These are phyloP conservation scores for Rhynchospora breviuscula DNA, from an alignment of 176 grass and related monocot genomes.

Conservation along the genomic window DNA sequence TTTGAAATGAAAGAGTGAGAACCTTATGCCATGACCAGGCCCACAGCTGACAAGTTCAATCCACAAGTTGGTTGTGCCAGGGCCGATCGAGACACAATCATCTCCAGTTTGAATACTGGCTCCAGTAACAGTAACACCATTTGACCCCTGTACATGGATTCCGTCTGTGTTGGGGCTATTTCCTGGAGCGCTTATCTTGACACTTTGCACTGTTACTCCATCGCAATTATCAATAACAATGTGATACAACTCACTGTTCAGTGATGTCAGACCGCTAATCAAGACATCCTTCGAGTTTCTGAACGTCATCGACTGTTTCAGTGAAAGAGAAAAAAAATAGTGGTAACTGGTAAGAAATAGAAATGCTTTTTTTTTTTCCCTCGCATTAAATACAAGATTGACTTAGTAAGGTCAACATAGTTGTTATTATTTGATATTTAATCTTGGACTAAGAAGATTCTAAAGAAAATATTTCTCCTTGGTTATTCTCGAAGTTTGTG, in stretches of 20 bases:
- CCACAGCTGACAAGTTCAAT: slow-evolving; percentile 57
- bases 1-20: background rate
- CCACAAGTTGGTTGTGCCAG: slow-evolving; percentile 49
- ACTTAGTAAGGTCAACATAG: no score
- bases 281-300: slow-evolving; percentile 36
- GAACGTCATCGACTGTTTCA: slow-evolving; percentile 47
- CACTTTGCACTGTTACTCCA: slow-evolving; percentile 26
- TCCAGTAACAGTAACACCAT: slow-evolving; percentile 27
- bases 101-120: slow-evolving; percentile 53
- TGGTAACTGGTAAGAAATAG: background rate
- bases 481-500: no score
- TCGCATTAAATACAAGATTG: background rate
- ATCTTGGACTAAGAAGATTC: no score
- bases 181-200: slow-evolving; percentile 32
- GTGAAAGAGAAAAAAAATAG: background rate
- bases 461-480: no score
- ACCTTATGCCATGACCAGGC: slow-evolving; percentile 65
- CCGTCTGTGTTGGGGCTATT: slow-evolving; percentile 74
- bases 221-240: slow-evolving; percentile 47
- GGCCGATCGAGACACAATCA: slow-evolving; percentile 65
- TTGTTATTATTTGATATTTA: no score
- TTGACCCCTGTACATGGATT: slow-evolving; percentile 52
- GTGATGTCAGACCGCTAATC: slow-evolving; percentile 36
- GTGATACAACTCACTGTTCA: slow-evolving; percentile 51
- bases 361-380: background rate